Base-by-base conservation (phyloP, 257 asterid species). In the Haberlea rhodopensis region DNA sequence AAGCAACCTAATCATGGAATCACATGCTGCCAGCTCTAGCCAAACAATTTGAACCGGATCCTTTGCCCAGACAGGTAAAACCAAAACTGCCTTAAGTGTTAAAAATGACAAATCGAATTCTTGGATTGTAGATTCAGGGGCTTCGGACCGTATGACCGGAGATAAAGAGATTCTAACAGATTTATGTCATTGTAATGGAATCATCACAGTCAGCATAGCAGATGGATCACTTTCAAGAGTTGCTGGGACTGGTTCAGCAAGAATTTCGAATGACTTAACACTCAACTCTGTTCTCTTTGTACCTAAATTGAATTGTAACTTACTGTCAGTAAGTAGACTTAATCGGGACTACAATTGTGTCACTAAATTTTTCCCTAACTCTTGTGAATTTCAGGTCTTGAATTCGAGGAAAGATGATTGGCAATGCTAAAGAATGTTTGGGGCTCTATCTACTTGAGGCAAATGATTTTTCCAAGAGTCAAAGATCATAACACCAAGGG, bases 351-450 rank as follows among this genome's bases (percentile, higher is more conserved):
- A 25, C 10, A 26, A 56, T 25, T 26, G 19, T 26, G 1, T 24
- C 16, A 9, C 1, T 49, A 49, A 49, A 15, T 49, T 49, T n/a
- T 49, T 1, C 2, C 3, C 57, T 1, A 53, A 22, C 3, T 8
- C 25, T 21, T 53, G 57, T 53, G 27, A 6, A 1, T 53, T 53
- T 53, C 13, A 53, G 57, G 57, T 5, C 24, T 22, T 53, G 57
- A 11, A 20, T 5, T 53, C 3, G 27, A 13, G 26, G 57, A n/a
- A 58, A 58, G 63, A 31, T 10, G 63, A 58, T 58, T 59, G 27
- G 65, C 65, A 59, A 21, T 59, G 65, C 31, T 59, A 28, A 59
- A 20, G 5, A 0, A 53, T 20, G 52, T 4, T 48, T 1, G 6
- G 31, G 65, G 8, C 51, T 59, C 28, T 34, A 59, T 59, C 29